Base-by-base conservation (phyloP, 176 grass and related monocot species). In the Phyllostachys edulis region DNA sequence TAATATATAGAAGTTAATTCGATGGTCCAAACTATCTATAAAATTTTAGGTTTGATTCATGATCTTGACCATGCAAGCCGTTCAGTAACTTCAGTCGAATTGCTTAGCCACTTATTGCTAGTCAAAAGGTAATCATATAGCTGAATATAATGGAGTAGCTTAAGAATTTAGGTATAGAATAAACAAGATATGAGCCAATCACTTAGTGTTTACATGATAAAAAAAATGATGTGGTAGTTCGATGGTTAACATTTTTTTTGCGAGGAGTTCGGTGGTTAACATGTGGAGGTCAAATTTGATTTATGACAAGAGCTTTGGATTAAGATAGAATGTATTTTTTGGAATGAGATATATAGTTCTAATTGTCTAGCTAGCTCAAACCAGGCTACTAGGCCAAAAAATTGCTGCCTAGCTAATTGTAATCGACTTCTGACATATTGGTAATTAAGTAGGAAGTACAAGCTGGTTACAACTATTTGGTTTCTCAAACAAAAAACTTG, bases 61-160 rank as follows among this genome's bases (percentile, higher is more conserved):
- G 80, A 80, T 61, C 34, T 14, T 80, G 51, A 42, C 41, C n/a
- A 75, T n/a, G 18, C 21, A 45, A 81, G 51, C 20, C 40, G 44
- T 62, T 63, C 54, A 51, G 40, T 49, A 75, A 14, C 27, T 73
- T 78, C 34, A 81, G n/a, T 21, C 63, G 10, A 44, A 54, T 36
- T 68, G 34, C 70, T 60, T 69, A 51, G 17, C 59, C 46, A 85
- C 77, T 85, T 62, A 76, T 74, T 61, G 40, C 16, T 69, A 63
- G 82, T 76, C 32, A 85, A 89, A 89, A 85, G 76, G 32, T 60
- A 61, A 32, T 68, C 40, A 49, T 34, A 47, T 67, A 45, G 21
- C 27, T 49, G 55, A 88, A 47, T 73, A 49, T 45, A 88, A 39
- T 73, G 74, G 11, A 57, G 49, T 79, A 78, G 51, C 36, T 50